Evolutionary conservation across 345 rosid genomes (phyloP), one percentile per base, ranked within the genome.

Genomic region (Rhizophora mangle): DNA sequence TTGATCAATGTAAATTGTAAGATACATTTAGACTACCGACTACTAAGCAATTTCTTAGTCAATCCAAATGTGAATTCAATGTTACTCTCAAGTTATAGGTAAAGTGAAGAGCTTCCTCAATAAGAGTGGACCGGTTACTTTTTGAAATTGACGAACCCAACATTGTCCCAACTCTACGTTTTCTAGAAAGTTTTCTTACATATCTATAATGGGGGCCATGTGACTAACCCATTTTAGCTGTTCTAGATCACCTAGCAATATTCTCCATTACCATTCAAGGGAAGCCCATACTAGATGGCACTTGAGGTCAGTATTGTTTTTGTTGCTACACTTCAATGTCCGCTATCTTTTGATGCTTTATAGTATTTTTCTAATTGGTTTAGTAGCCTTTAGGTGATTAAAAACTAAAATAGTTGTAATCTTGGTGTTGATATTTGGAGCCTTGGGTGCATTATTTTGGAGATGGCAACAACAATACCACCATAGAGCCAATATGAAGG

Each of bases 201-300:
- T 31, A 21, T 43, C 32, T 46, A 47, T 49, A 46, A 43, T 13
- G 9, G 21, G 13, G 30, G 3, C 75, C 24, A 16, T 24, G 49
- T 73, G 22, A 56, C 65, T 71, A 31, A 57, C 26, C 60, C 37
- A 10, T 22, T 62, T 67, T 26, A 46, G 24, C 31, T 52, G 11
- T 63, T 79, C 73, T 81, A 89, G 95, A 87, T 89, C 68, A 80
- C 88, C 1, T 91, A 91, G 68, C 95, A 89, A 68, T 85, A 91
- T 15, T 87, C 88, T 67, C 89, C 91, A 8, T 77, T 89, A 54
- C 87, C 95, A 37, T 84, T 89, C 80, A 89, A 87, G 76, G 95
- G 95, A 68, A 89, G 95, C 74, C 95, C 95, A 21, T 87, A 85
- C 73, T 89, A 91, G 95, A 82, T 89, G 92, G 95, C 95, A 61